These are phyloP conservation scores for Ambispora gerdemannii DNA, from an alignment of 192 early-diverging fungal species.

Conservation along the genomic window DNA sequence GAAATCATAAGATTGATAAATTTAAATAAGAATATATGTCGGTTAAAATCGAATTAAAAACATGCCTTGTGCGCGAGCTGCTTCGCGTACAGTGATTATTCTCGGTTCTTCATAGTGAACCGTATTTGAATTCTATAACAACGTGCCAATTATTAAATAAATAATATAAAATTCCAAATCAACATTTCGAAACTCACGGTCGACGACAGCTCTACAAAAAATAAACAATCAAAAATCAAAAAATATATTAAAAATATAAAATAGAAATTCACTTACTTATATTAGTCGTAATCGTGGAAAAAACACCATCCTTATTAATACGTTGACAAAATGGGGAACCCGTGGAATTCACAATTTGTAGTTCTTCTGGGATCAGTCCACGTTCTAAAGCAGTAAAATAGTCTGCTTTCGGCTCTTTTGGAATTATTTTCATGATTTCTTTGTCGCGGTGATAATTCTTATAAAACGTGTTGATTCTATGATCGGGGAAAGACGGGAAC, in stretches of 20 bases:
- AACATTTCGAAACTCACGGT: too few relatives aligned
- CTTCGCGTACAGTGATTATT: conserved; percentile 31
- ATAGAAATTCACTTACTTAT: conserved; percentile 22
- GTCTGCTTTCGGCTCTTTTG: background rate
- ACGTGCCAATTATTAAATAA: background rate
- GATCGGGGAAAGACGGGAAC: conserved; percentile 22
- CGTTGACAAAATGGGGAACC: conserved; percentile 28
- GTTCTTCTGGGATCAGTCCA: background rate
- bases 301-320: conserved; percentile 1
- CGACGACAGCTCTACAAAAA: too few relatives aligned
- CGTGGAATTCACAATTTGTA: too few relatives aligned
- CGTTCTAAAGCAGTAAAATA: conserved; percentile 16
- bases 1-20: background rate
- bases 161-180: background rate
- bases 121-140: conserved; percentile 1
- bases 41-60: background rate
- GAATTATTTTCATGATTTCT: conserved; percentile 12
- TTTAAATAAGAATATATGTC: background rate
- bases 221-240: background rate
- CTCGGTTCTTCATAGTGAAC: conserved; percentile 34
- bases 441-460: background rate
- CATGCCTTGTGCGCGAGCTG: conserved; percentile 34
- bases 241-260: background rate
- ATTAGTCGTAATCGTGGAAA: conserved; percentile 14
- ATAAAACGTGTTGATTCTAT: background rate